Conservation (phyloP, 495 filamentous ascomycete species). For the Pyrenula massariospora region DNA sequence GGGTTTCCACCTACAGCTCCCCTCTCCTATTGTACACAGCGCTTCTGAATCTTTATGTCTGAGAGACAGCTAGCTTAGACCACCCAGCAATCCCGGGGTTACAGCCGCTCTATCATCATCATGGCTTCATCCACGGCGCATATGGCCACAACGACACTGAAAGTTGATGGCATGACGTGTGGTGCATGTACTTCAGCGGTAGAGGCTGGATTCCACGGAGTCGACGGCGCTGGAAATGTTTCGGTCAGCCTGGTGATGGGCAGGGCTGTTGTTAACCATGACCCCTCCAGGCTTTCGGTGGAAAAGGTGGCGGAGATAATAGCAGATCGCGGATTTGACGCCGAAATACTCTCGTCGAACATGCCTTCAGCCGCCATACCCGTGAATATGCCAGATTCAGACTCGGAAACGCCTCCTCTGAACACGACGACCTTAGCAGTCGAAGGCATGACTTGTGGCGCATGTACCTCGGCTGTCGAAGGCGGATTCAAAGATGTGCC, state of each 20-base stretch:
- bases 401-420: constrained; percentile 6
- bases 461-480: constrained; percentile 86
- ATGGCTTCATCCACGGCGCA: constrained; percentile 21
- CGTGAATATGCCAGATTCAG: not conserved
- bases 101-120: not conserved
- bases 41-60: not conserved
- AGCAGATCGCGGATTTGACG: constrained; percentile 90
- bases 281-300: constrained; percentile 61
- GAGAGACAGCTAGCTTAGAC: not conserved
- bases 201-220: constrained; percentile 69
- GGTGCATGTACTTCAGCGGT: constrained; percentile 83
- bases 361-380: constrained; percentile 27
- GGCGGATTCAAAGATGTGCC: constrained; percentile 58
- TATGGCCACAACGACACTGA: constrained; percentile 86
- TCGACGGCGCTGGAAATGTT: constrained; percentile 69
- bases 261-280: constrained; percentile 80
- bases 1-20: not conserved
- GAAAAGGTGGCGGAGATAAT: constrained; percentile 73
- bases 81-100: not conserved
- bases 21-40: not conserved
- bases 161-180: constrained; percentile 89
- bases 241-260: constrained; percentile 90
- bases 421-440: constrained; percentile 75
- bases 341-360: constrained; percentile 79
- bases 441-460: constrained; percentile 96